Percentiles rank a stretch among this genome's conserved stretches.
Evolutionary conservation across 2,329 filamentous ascomycete species (phyloP).

Genomic region (Alternaria sp.): DNA sequence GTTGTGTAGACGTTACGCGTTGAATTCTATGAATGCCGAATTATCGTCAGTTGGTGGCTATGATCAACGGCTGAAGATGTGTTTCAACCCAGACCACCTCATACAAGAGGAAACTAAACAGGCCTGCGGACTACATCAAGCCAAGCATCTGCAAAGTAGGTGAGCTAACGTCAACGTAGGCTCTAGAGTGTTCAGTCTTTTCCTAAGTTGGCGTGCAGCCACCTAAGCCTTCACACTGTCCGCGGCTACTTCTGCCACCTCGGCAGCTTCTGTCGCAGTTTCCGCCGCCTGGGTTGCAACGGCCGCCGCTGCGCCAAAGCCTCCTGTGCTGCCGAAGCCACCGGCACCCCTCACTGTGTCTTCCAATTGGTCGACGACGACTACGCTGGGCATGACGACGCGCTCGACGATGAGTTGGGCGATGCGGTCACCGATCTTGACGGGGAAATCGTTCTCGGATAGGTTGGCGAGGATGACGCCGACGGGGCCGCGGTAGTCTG

Average conservation of each 20-base stretch:
- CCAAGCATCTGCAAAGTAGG: not conserved
- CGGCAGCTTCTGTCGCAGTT: not conserved
- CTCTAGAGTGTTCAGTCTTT: not conserved
- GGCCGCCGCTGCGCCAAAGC: slow-evolving; percentile 32
- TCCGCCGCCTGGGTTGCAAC: not conserved
- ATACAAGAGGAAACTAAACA: no score
- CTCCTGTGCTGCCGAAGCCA: slow-evolving; percentile 55
- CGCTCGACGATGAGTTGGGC: slow-evolving; percentile 94
- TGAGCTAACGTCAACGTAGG: not conserved
- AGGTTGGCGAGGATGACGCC: slow-evolving; percentile 97
- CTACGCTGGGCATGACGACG: slow-evolving; percentile 90
- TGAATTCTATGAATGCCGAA: not conserved
- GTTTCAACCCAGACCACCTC: not conserved
- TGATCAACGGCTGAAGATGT: no score
- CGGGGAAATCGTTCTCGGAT: slow-evolving; percentile 76
- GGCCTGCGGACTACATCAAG: no score
- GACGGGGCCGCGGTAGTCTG: slow-evolving; percentile 92
- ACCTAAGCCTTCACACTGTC: not conserved
- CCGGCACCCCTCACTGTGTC: slow-evolving; percentile 90
- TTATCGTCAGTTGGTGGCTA: not conserved
- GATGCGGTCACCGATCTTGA: slow-evolving; percentile 86
- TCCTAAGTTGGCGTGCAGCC: not conserved
- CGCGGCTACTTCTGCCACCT: not conserved
- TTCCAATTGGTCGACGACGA: slow-evolving; percentile 87
- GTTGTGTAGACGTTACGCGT: not conserved